Conservation (phyloP, 176 grass and related monocot species). For the Dendrocalamus sinicus region DNA sequence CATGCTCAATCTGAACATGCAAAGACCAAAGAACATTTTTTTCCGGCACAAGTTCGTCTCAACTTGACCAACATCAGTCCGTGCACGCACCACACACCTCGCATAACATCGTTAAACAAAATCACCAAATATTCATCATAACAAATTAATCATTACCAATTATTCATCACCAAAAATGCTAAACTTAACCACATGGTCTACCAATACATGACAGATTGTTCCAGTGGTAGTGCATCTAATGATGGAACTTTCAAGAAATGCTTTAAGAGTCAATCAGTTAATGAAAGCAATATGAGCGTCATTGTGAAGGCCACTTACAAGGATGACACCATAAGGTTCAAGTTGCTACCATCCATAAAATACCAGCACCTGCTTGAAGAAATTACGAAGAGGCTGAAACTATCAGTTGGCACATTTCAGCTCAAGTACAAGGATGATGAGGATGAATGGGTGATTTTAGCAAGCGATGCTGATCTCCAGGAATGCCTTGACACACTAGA, state of each 20-base stretch:
- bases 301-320: conserved; percentile 65
- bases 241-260: conserved; percentile 39
- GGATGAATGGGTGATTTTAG: conserved; percentile 64
- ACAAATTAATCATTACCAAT: no score
- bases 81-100: no score
- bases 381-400: conserved; percentile 57
- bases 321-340: conserved; percentile 54
- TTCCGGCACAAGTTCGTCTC: no score
- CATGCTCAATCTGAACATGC: no score
- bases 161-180: no score
- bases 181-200: no score
- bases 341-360: conserved; percentile 46
- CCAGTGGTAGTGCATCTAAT: conserved; percentile 49
- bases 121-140: no score
- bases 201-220: conserved; percentile 49
- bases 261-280: neutral
- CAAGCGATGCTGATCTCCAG: conserved; percentile 51
- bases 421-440: conserved; percentile 72
- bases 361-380: conserved; percentile 47
- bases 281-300: neutral
- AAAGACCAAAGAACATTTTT: no score
- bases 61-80: no score
- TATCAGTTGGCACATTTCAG: conserved; percentile 47
- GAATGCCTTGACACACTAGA: conserved; percentile 61
- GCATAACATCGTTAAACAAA: no score